Conservation (phyloP, 108 stramenopile genomes). For the Asterionellopsis glacialis region DNA sequence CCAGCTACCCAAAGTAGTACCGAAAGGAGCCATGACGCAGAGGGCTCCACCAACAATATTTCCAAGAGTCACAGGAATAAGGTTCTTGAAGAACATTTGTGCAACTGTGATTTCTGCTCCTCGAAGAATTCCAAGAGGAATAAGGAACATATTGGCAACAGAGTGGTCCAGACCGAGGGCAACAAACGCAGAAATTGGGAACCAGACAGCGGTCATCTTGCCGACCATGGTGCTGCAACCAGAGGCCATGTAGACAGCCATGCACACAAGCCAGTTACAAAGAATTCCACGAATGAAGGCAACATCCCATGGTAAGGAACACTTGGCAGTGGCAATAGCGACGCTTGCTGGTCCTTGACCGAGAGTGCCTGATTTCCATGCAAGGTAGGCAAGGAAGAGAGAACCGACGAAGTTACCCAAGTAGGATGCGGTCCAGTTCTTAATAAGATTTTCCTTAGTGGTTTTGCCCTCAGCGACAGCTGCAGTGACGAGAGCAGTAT, state of each 20-base stretch:
- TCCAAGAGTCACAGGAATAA: constrained; percentile 91
- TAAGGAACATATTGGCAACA: constrained; percentile 97
- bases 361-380: constrained; percentile 67
- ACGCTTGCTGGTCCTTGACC: constrained; percentile 62
- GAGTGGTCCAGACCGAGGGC: constrained; percentile 90
- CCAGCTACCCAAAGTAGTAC: constrained; percentile 70
- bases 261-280: constrained; percentile 96
- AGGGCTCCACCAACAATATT: constrained; percentile 94
- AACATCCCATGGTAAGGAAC: constrained; percentile 66
- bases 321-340: constrained; percentile 80
- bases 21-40: constrained; percentile 80
- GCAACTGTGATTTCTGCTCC: constrained; percentile 82
- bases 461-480: constrained; percentile 76
- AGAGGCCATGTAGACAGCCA: constrained; percentile 91
- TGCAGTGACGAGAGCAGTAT: constrained; percentile 72
- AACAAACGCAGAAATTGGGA: constrained; percentile 90
- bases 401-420: constrained; percentile 88
- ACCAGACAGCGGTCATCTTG: constrained; percentile 89
- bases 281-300: constrained; percentile 89
- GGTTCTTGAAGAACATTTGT: constrained; percentile 78
- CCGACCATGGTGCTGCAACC: constrained; percentile 68
- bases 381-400: constrained; percentile 73
- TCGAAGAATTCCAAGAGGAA: constrained; percentile 91
- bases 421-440: constrained; percentile 73
- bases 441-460: constrained; percentile 41